Conservation (phyloP, 2,329 filamentous ascomycete species). For the Aspergillus niger region DNA sequence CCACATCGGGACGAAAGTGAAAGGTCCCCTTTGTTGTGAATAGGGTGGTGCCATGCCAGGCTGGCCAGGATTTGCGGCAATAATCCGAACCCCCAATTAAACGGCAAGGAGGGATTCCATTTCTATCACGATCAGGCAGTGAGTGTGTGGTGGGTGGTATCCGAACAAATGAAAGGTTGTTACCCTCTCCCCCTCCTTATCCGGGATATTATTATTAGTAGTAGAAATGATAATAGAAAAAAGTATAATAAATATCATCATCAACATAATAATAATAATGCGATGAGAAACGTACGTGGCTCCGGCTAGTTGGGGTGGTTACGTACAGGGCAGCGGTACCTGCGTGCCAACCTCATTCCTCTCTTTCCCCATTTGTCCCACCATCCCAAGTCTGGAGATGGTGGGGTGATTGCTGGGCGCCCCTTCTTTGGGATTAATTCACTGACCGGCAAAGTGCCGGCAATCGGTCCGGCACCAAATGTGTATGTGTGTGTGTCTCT, state of each 20-base stretch:
- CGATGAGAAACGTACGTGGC: neutral
- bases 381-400: slow-evolving; percentile 16
- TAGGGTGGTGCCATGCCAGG: neutral
- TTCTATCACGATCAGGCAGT: neutral
- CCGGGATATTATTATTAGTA: too few relatives aligned
- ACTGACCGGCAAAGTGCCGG: slow-evolving; percentile 15
- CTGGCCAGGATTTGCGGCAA: neutral
- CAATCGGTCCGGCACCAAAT: slow-evolving; percentile 21
- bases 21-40: neutral
- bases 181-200: too few relatives aligned
- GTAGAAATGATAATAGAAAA: too few relatives aligned
- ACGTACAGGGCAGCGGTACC: slow-evolving; percentile 22
- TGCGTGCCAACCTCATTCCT: slow-evolving; percentile 20
- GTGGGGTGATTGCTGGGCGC: slow-evolving; percentile 13
- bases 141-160: too few relatives aligned
- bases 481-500: neutral
- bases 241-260: neutral
- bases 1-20: neutral
- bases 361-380: slow-evolving; percentile 21
- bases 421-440: neutral
- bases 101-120: neutral
- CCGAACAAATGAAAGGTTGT: too few relatives aligned
- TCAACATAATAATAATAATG: neutral
- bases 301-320: slow-evolving; percentile 3
- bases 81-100: neutral